Conservation (phyloP, 2,329 filamentous ascomycete genomes). For the Colletotrichum filicis region DNA sequence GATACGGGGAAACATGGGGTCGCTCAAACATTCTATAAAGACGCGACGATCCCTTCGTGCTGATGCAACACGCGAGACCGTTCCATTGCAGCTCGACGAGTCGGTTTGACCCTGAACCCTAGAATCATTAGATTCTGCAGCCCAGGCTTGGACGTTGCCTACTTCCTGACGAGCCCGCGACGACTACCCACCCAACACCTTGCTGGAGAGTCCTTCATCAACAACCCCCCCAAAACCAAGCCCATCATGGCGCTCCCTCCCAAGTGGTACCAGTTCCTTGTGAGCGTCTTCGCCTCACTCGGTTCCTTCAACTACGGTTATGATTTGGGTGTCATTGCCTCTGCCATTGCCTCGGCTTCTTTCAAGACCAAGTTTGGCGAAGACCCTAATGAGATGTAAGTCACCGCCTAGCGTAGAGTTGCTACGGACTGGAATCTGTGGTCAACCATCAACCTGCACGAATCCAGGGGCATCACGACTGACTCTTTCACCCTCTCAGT, state of each 20-base stretch:
- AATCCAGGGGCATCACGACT: not conserved
- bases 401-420: not conserved
- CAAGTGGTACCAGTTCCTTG: conserved; percentile 61
- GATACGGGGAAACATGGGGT: conserved; percentile 26
- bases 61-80: not conserved
- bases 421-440: not conserved
- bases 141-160: not conserved
- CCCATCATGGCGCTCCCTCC: conserved; percentile 54
- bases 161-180: not conserved
- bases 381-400: conserved; percentile 50
- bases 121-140: not conserved
- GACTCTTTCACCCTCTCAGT: conserved; percentile 43
- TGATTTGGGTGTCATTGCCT: conserved; percentile 64
- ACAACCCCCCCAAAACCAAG: not conserved
- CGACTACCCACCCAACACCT: not conserved
- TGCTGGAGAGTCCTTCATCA: not conserved
- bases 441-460: not conserved
- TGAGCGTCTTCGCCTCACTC: conserved; percentile 65
- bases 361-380: conserved; percentile 53
- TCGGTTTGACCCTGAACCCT: conserved; percentile 13
- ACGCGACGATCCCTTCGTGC: conserved; percentile 30
- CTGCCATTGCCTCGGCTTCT: conserved; percentile 60
- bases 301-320: conserved; percentile 67
- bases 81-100: conserved; percentile 25
- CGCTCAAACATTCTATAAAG: conserved; percentile 28